Base-by-base conservation (phyloP, 768 basidiomycete genomes). In the Auriscalpium orientale region DNA sequence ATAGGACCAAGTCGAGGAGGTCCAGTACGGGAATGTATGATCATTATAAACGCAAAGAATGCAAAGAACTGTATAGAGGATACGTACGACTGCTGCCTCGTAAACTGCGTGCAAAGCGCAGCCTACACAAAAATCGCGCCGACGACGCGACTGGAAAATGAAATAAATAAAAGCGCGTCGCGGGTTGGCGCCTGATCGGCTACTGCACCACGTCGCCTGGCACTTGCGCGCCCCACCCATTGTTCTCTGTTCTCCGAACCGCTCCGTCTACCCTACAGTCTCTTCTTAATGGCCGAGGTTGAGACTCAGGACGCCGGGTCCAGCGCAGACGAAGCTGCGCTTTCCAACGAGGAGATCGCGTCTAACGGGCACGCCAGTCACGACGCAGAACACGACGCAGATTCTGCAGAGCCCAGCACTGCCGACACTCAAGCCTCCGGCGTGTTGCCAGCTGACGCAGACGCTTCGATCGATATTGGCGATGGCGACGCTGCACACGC, bases 271-370 rank as follows among this genome's bases (percentile, higher is more conserved):
- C 43, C 40, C 28, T 53, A 53, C 34, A 4, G 15, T 35, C 56
- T 46, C 21, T 21, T 51, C 28, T 15, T 49, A 58, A 76, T 77
- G 75, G 66, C 69, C 60, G 73, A 75, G 58, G 62, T 62, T 55
- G 73, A 71, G 33, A 49, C 53, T 20, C 62, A 63, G 48, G 48
- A 62, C 56, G 59, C 59, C 56, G 59, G 56, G 43, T 48, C 55
- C 43, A 50, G 64, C 37, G 56, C 18, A 35, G 60, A 56, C 38
- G 61, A 56, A 54, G 47, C 48, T 50, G 50, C 53, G 47, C 55
- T n/a, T 40, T 54, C 58, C 49, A 56, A 59, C 37, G 64, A 67
- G 20, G 62, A 66, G 51, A 56, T 53, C 38, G 56, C 38, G 18
- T 43, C 40, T 3, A 36, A 51, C 35, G 54, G 46, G 28, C 58